A percentile compares a stretch with the other conserved stretches of the same genome.
Evolutionary conservation across 192 early-diverging fungal genomes (phyloP).

Genomic region (Rhizophagus sp.): DNA sequence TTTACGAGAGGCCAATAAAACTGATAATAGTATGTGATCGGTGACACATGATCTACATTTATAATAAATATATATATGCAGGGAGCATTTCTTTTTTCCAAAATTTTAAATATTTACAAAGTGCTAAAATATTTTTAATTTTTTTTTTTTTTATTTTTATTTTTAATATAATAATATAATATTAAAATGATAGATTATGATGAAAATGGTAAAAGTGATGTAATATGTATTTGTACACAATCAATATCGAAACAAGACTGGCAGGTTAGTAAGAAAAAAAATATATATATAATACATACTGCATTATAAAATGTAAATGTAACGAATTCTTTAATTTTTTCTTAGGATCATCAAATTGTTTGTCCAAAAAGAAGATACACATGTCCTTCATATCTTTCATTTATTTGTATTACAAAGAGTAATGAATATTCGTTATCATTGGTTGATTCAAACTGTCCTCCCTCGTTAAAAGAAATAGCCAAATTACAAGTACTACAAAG

Average conservation of each 20-base stretch:
- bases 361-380: neutral
- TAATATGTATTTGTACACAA: neutral
- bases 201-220: neutral
- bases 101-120: too few relatives aligned
- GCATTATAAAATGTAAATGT: neutral
- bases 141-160: too few relatives aligned
- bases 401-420: neutral
- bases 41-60: too few relatives aligned
- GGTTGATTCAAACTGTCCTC: constrained; percentile 14
- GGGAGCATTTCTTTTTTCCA: too few relatives aligned
- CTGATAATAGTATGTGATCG: too few relatives aligned
- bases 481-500: neutral
- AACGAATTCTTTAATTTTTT: neutral
- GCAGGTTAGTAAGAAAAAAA: neutral
- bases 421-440: neutral
- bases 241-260: neutral
- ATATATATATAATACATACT: too few relatives aligned
- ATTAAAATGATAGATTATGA: neutral
- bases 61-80: too few relatives aligned
- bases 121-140: too few relatives aligned
- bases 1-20: too few relatives aligned
- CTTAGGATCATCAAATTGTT: constrained; percentile 7
- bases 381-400: neutral
- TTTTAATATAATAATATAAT: neutral
- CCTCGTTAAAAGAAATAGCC: neutral